Conservation (phyloP, 2,329 filamentous ascomycete genomes). For the Pezicula neosporulosa region DNA sequence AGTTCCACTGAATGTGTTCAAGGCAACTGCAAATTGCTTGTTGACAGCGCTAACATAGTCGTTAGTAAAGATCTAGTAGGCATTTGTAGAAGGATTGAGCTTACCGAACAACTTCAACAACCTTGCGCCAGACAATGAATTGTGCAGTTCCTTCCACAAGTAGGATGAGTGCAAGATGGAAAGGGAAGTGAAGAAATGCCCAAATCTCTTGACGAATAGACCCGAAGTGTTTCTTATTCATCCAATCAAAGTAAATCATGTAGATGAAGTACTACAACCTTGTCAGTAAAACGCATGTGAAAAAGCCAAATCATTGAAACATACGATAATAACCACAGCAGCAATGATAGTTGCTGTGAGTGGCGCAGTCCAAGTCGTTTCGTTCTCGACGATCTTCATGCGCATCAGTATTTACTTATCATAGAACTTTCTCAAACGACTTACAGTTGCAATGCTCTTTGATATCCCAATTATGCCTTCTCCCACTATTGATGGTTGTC, state of each 20-base stretch:
- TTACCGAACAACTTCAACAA: background rate
- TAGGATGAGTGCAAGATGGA: constrained; percentile 50
- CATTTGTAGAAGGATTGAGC: background rate
- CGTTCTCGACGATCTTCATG: background rate
- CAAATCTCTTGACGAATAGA: constrained; percentile 20
- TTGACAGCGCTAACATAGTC: background rate
- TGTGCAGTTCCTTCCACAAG: constrained; percentile 42
- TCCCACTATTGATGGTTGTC: background rate
- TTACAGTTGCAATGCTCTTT: constrained; percentile 2
- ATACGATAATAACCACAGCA: constrained; percentile 2
- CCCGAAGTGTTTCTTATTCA: constrained; percentile 2
- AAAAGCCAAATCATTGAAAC: background rate
- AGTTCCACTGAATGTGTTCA: background rate
- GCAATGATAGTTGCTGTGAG: background rate
- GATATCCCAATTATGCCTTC: constrained; percentile 3
- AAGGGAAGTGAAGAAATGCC: constrained; percentile 47
- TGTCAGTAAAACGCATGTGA: background rate
- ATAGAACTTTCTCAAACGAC: background rate
- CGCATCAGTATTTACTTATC: background rate
- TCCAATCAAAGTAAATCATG: constrained; percentile 3
- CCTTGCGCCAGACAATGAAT: constrained; percentile 5
- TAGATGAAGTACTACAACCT: constrained; percentile 4
- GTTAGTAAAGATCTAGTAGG: background rate
- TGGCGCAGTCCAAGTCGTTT: background rate
- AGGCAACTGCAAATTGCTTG: background rate